Evolutionary conservation across 306 rosid species (phyloP).

Genomic region (Trifolium pratense): DNA sequence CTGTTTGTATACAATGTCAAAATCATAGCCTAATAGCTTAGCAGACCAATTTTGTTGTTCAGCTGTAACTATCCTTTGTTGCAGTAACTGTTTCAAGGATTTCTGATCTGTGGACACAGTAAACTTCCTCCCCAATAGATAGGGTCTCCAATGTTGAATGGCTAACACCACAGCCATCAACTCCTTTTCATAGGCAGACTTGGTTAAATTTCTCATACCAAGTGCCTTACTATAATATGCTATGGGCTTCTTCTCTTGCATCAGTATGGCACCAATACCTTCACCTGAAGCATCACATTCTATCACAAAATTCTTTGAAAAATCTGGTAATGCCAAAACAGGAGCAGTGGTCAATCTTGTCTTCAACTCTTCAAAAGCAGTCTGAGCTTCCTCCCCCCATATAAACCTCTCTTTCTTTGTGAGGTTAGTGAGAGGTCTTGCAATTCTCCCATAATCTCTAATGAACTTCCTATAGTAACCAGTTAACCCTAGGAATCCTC

Average conservation of each 20-base stretch:
- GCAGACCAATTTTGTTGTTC: background rate
- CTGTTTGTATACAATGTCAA: background rate
- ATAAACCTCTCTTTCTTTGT: background rate
- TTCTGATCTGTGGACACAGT: background rate
- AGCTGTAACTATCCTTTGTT: background rate
- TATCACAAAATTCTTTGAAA: background rate
- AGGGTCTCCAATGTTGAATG: background rate
- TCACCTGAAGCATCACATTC: background rate
- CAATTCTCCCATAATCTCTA: no score
- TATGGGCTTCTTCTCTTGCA: background rate
- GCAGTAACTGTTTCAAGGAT: background rate
- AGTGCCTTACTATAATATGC: background rate
- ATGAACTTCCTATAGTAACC: no score
- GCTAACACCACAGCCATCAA: background rate
- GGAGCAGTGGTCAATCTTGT: background rate
- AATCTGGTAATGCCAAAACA: background rate
- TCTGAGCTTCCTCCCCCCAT: background rate
- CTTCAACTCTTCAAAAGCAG: background rate
- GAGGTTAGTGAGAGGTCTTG: no score
- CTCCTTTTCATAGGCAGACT: background rate
- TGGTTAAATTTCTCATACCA: background rate
- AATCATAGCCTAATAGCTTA: background rate
- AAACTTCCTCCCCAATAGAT: background rate
- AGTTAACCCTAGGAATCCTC: no score
- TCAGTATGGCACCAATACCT: background rate